Evolutionary conservation across 2,329 filamentous ascomycete genomes (phyloP), one percentile per base, ranked within the genome.

Genomic region (Clarireedia homoeocarpa): DNA sequence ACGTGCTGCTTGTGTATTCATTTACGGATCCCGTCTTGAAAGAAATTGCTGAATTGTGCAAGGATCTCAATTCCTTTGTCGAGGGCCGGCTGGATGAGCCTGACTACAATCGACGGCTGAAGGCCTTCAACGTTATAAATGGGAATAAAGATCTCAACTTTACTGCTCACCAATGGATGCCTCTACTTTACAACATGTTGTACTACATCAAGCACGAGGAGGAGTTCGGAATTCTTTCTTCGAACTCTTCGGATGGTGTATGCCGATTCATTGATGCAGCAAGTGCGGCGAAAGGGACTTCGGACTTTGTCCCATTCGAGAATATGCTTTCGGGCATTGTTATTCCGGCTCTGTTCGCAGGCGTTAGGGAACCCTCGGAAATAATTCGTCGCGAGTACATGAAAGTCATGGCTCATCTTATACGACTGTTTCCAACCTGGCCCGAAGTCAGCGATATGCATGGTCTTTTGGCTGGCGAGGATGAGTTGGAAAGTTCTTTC

Each of bases 161-260:
- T 59, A 85, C 81, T 0, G 73, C 84, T 1, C 80, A 80, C 57
- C 88, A 96, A 70, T 99, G 94, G 92, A 80, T 85, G 52, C 91
- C 94, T 5, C 72, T 99, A 20, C 73, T 97, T 10, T 88, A 91
- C 72, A 99, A 97, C 67, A 81, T 95, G 74, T 77, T 96, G 2
- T 97, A 86, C 71, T 94, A 87, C 67, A 85, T 96, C 61, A 85
- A 84, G 62, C 83, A 92, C 61, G 86, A 90, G 55, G 90, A 96
- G 60, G 94, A 99, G 69, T 85, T 95, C 61, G 88, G 89, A 47
- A 88, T 96, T 49, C 75, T 96, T 14, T 78, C 82, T 0, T 78
- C 80, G 2, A 96, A 92, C 69, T 89, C 94, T 6, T 88, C 91
- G 0, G 86, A 91, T 65, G 82, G 83, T 5, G 73, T 99, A 40